phyloP scores from a whole-genome alignment of 805 yeast species.

The Suhomyces sp. region DNA sequence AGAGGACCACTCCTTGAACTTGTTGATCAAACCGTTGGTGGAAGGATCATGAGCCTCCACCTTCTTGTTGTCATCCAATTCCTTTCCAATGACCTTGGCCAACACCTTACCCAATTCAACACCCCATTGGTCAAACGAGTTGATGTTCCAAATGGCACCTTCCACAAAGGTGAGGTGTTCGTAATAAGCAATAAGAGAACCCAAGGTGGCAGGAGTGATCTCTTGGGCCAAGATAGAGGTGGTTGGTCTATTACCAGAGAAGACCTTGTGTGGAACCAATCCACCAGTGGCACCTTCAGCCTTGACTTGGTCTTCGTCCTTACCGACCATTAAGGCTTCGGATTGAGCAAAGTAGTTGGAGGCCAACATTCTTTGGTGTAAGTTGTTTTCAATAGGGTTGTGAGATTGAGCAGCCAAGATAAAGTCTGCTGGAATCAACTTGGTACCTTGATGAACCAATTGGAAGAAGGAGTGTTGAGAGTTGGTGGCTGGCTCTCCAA shows the following conservation, averaged over 20 bases:
- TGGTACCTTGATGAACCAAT: conserved; percentile 98
- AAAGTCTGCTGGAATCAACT: conserved; percentile 95
- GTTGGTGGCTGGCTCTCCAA: conserved; percentile 98
- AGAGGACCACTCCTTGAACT: conserved; percentile 79
- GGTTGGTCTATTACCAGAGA: conserved; percentile 98
- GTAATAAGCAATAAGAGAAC: conserved; percentile 95
- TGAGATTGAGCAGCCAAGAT: conserved; percentile 96
- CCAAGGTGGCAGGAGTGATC: conserved; percentile 94
- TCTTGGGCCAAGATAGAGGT: conserved; percentile 94
- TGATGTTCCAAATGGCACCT: conserved; percentile 99
- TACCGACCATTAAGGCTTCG: conserved; percentile 96
- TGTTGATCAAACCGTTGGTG: conserved; percentile 90
- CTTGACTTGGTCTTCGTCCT: conserved; percentile 77
- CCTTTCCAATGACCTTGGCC: conserved; percentile 92
- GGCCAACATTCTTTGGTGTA: conserved; percentile 98
- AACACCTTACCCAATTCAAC: conserved; percentile 97
- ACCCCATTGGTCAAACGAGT: conserved; percentile 99
- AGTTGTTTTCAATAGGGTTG: conserved; percentile 91
- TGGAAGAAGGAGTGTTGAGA: conserved; percentile 99
- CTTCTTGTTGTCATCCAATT: conserved; percentile 61
- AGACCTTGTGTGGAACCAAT: conserved; percentile 91
- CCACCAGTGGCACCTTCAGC: conserved; percentile 86
- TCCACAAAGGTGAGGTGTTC: conserved; percentile 96
- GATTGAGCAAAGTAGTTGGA: conserved; percentile 98
- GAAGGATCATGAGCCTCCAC: conserved; percentile 81